Evolutionary conservation across 495 filamentous ascomycete species (phyloP).

Genomic region (Thozetella sp.): DNA sequence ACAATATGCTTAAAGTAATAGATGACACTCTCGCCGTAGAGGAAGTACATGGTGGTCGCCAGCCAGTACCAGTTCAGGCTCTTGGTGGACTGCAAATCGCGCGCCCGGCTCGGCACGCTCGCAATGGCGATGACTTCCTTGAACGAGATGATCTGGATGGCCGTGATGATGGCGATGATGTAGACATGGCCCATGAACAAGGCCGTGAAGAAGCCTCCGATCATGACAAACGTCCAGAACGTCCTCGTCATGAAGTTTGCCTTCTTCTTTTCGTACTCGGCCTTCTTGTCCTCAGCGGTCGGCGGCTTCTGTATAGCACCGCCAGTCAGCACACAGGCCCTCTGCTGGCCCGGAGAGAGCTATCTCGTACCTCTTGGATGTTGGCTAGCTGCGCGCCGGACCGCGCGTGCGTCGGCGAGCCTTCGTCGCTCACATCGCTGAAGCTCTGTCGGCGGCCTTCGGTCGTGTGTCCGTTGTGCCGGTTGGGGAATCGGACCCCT

Average conservation of each 20-base stretch:
- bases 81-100: conserved; percentile 92
- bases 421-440: conserved; percentile 79
- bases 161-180: conserved; percentile 88
- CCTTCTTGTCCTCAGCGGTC: conserved; percentile 18
- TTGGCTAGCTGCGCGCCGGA: conserved; percentile 34
- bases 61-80: conserved; percentile 98
- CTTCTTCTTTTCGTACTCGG: conserved; percentile 98
- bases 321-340: conserved; percentile 8
- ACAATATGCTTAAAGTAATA: conserved; percentile 99
- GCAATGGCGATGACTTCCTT: conserved; percentile 99
- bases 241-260: conserved; percentile 96
- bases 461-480: conserved; percentile 48
- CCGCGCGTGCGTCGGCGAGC: conserved; percentile 42
- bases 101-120: conserved; percentile 87
- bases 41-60: conserved; percentile 97
- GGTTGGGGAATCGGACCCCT: conserved; percentile 81
- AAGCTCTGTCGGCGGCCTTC: conserved; percentile 70
- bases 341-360: not conserved
- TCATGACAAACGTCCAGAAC: conserved; percentile 99
- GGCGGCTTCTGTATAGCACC: conserved; percentile 25
- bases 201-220: conserved; percentile 84
- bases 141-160: conserved; percentile 94
- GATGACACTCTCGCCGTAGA: conserved; percentile 98
- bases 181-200: conserved; percentile 97
- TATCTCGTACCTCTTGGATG: conserved; percentile 34